Evolutionary conservation across 345 rosid species (phyloP).

Genomic region (Microthlaspi erraticum): DNA sequence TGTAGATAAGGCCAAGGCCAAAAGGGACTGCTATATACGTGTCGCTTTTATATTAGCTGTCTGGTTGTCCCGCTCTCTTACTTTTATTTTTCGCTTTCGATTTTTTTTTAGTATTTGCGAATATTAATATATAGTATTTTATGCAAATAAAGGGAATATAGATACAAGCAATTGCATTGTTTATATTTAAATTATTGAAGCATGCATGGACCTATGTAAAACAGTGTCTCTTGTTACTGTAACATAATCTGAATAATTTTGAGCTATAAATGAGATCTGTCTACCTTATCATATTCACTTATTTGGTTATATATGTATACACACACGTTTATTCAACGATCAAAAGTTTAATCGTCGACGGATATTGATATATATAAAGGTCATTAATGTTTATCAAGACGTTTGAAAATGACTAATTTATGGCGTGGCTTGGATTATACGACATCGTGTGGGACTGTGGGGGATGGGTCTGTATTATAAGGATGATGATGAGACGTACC

Average conservation of each 20-base stretch:
- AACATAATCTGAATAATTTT: conserved; percentile 14
- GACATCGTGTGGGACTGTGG: conserved; percentile 28
- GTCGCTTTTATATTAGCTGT: background rate
- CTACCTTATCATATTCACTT: background rate
- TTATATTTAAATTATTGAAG: background rate
- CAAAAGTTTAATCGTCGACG: background rate
- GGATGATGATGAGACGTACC: conserved; percentile 20
- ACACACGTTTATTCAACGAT: background rate
- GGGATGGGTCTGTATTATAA: conserved; percentile 17
- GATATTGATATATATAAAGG: conserved; percentile 10
- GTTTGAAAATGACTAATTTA: conserved; percentile 25
- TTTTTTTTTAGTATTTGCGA: too few species aligned
- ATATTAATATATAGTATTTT: too few species aligned
- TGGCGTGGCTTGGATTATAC: conserved; percentile 23
- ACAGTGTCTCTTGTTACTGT: conserved; percentile 6
- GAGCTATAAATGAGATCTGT: conserved; percentile 29
- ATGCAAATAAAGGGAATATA: background rate
- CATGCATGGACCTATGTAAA: conserved; percentile 16
- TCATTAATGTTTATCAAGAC: background rate
- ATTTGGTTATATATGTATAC: background rate
- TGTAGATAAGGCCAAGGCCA: background rate
- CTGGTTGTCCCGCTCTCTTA: background rate
- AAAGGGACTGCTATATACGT: background rate
- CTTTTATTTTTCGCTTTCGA: too few species aligned
- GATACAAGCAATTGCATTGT: background rate